Percentiles rank a stretch among this genome's conserved stretches.
These are phyloP conservation scores for Amanita molliuscula DNA, from an alignment of 768 basidiomycete species.

Conservation along the genomic window DNA sequence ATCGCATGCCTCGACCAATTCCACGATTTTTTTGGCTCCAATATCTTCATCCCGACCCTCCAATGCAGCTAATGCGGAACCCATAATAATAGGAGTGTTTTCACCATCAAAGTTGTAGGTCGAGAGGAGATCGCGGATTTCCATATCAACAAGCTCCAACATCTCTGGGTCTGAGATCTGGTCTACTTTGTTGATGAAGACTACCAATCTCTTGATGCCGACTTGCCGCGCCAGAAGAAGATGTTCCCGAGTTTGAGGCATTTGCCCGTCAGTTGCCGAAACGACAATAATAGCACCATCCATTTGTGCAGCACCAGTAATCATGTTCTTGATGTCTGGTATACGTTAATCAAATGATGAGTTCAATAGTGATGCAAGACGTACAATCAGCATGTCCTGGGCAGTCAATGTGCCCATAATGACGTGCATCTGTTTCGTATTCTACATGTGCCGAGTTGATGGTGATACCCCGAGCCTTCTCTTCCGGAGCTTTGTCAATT, in stretches of 20 bases:
- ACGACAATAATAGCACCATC: constrained; percentile 95
- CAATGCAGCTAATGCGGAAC: constrained; percentile 90
- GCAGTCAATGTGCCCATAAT: constrained; percentile 98
- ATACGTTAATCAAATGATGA: constrained; percentile 8
- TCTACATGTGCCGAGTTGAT: constrained; percentile 99
- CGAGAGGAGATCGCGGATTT: constrained; percentile 92
- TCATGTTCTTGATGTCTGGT: constrained; percentile 95
- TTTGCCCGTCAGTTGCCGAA: constrained; percentile 97
- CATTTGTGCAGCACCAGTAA: constrained; percentile 97
- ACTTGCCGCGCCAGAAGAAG: constrained; percentile 96
- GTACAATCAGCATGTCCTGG: constrained; percentile 92
- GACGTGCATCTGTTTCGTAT: constrained; percentile 83
- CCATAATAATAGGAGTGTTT: constrained; percentile 96
- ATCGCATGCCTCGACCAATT: constrained; percentile 82
- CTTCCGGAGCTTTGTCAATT: constrained; percentile 99
- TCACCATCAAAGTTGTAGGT: constrained; percentile 97
- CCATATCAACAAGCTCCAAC: constrained; percentile 99
- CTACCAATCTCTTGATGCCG: constrained; percentile 93
- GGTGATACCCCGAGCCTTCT: constrained; percentile 98
- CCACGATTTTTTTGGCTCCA: constrained; percentile 71
- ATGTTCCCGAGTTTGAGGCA: constrained; percentile 99
- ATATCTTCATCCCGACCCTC: constrained; percentile 76
- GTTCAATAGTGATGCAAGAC: constrained; percentile 16
- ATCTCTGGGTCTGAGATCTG: constrained; percentile 95
- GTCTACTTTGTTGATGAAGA: constrained; percentile 99